Base-by-base conservation (phyloP, 345 rosid species). In the Hypericum perforatum region DNA sequence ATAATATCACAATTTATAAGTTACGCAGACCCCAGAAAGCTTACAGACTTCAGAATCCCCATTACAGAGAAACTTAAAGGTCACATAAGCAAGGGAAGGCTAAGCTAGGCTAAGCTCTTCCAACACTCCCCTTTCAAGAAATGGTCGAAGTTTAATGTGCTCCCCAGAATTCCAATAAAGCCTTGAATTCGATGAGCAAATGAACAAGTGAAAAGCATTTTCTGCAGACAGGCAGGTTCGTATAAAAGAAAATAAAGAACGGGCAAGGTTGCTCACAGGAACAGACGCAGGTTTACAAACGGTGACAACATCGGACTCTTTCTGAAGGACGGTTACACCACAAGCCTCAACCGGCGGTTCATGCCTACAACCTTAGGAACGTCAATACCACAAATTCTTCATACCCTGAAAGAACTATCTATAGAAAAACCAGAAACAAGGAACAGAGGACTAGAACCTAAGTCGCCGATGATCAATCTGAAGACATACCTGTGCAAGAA, bases 231-330 rank as follows among this genome's bases (percentile, higher is more conserved):
- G 8, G 16, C 4, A 4, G 32, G 7, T 37, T 36, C 6, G 55
- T 36, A 46, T n/a, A 46, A 6, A 14, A 13, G 29, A 13, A 10
- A 49, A 32, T 7, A 29, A 1, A 32, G 6, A 15, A 56, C 0
- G 42, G 8, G 13, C 16, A 1, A 37, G 41, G 8, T 16, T n/a
- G 69, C 98, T 83, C 74, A 92, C 95, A 44, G 97, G 98, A 58
- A 85, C 69, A 59, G 86, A 74, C 45, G 97, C 81, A 14, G 91
- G 97, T 69, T 88, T 88, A 68, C 81, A 85, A 57, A 92, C 76
- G 50, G 94, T 83, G 52, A 92, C 65, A 43, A 88, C 97, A 52
- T 88, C 91, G 0, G 67, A 70, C 61, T 85, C 97, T 45, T 75
- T 74, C 36, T 71, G 71, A 53, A 92, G 97, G 43, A 88, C 56